A percentile compares a stretch with the other conserved stretches of the same genome.
Conservation (phyloP, 768 basidiomycete genomes). For the Lactarius deliciosus region DNA sequence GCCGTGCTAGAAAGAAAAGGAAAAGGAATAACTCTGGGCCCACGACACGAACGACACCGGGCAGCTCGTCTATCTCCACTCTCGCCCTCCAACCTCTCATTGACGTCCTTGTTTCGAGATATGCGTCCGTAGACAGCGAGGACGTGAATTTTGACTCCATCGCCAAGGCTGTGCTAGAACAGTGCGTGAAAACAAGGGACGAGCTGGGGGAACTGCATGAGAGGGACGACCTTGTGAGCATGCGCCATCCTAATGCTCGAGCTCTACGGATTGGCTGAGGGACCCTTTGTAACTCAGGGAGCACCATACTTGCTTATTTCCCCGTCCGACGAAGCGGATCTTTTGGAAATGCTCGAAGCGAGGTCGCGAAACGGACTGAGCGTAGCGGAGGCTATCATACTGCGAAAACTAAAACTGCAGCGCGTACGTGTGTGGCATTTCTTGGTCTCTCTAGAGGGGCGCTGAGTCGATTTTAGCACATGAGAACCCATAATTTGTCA, state of each 20-base stretch:
- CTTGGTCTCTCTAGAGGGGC: background rate
- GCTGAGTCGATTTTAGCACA: constrained; percentile 12
- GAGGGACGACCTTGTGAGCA: constrained; percentile 26
- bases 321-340: constrained; percentile 12
- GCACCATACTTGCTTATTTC: constrained; percentile 28
- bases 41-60: background rate
- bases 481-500: constrained; percentile 31
- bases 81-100: constrained; percentile 27
- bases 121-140: constrained; percentile 21
- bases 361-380: constrained; percentile 11
- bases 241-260: background rate
- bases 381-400: constrained; percentile 23
- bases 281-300: constrained; percentile 7
- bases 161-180: constrained; percentile 8
- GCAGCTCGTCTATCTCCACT: background rate
- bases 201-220: constrained; percentile 15
- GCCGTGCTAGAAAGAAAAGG: constrained; percentile 12
- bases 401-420: constrained; percentile 31
- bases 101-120: constrained; percentile 20
- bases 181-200: constrained; percentile 20
- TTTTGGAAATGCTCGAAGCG: constrained; percentile 18
- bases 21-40: background rate
- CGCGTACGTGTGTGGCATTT: constrained; percentile 8
- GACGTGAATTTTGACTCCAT: constrained; percentile 23
- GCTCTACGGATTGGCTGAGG: background rate